Conservation (phyloP, 768 basidiomycete species). For the Tulasnella calospora region DNA sequence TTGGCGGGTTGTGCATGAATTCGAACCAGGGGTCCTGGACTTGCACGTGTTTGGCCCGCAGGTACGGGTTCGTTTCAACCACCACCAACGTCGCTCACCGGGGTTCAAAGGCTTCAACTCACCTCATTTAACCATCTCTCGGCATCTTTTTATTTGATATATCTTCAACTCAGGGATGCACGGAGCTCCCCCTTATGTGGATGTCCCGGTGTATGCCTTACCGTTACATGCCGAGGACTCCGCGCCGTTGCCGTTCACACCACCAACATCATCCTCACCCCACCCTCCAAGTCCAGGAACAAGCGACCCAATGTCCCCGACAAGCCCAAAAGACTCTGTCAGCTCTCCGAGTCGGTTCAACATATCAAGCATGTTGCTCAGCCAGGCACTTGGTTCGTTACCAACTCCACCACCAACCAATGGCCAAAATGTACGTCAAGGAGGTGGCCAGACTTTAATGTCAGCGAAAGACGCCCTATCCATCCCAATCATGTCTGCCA, state of each 20-base stretch:
- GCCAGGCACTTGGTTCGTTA: constrained; percentile 31
- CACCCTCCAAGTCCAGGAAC: background rate
- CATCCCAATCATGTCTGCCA: constrained; percentile 67
- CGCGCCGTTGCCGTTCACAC: background rate
- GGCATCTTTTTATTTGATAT: background rate
- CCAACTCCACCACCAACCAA: constrained; percentile 5
- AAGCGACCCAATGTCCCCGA: background rate
- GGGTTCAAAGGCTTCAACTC: background rate
- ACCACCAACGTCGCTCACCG: background rate
- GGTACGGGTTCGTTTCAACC: background rate
- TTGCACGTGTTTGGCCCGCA: background rate
- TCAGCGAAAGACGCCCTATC: constrained; percentile 51
- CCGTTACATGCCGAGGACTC: background rate
- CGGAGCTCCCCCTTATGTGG: constrained; percentile 13
- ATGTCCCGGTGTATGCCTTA: constrained; percentile 6
- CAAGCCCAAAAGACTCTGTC: background rate
- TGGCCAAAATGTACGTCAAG: background rate
- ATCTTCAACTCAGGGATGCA: background rate
- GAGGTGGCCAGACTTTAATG: constrained; percentile 11
- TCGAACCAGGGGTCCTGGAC: too few species aligned
- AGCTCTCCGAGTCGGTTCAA: constrained; percentile 32
- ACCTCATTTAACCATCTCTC: background rate
- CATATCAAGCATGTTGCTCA: constrained; percentile 34
- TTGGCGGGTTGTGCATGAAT: too few species aligned
- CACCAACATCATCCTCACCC: background rate